Conservation (phyloP, 352 stramenopile genomes). For the Phytophthora rubi region DNA sequence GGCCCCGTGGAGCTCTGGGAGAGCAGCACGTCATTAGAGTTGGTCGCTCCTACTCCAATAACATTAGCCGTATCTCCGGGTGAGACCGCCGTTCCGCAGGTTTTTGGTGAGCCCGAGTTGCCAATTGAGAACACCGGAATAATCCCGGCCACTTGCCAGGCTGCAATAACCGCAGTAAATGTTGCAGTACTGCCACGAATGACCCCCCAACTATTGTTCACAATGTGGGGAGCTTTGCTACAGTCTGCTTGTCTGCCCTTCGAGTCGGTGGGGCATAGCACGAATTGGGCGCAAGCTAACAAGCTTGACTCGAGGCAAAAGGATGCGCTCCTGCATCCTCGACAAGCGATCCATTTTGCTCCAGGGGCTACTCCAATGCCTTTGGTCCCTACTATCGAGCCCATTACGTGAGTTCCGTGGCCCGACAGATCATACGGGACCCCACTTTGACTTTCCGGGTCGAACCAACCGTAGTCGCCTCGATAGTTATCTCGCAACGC, state of each 20-base stretch:
- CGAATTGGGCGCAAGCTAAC: conserved; percentile 56
- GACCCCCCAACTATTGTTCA: conserved; percentile 41
- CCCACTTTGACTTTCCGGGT: conserved; percentile 35
- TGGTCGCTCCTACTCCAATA: neutral
- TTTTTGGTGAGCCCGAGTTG: neutral
- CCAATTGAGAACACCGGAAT: neutral
- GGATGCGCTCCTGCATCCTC: conserved; percentile 24
- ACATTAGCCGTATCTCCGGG: neutral
- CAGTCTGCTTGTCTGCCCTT: conserved; percentile 42
- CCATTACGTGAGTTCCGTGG: conserved; percentile 41
- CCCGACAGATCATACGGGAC: conserved; percentile 28
- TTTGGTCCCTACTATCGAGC: conserved; percentile 24
- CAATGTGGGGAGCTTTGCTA: conserved; percentile 38
- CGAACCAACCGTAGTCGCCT: conserved; percentile 31
- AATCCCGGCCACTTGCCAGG: neutral
- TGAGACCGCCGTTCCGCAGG: neutral
- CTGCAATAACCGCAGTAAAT: conserved; percentile 35
- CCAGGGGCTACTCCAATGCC: conserved; percentile 36
- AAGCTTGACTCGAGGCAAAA: conserved; percentile 42
- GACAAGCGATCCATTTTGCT: conserved; percentile 28
- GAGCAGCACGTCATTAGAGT: neutral
- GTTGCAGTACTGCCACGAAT: conserved; percentile 20
- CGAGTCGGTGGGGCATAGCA: conserved; percentile 56
- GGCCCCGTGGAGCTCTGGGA: neutral
- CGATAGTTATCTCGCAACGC: conserved; percentile 16